Conservation (phyloP, 768 basidiomycete genomes). For the Roridomyces roridus region DNA sequence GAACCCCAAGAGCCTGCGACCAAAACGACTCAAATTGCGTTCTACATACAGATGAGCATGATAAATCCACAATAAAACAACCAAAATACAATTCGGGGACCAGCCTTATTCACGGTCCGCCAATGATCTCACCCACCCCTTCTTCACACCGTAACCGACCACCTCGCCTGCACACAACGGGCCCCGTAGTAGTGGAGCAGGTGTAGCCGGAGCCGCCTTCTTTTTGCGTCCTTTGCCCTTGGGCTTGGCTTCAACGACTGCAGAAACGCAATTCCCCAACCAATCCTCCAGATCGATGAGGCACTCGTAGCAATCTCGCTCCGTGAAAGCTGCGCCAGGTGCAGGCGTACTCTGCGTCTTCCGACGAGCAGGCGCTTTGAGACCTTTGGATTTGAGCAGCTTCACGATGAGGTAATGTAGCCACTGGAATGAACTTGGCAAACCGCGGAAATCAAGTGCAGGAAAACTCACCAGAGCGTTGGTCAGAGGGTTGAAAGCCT, state of each 20-base stretch:
- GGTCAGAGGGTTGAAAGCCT: conserved; percentile 77
- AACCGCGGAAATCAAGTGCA: conserved; percentile 9
- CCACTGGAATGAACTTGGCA: conserved; percentile 64
- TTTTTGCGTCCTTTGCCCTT: conserved; percentile 41
- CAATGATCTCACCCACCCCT: conserved; percentile 58
- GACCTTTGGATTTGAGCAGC: conserved; percentile 70
- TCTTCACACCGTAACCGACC: conserved; percentile 63
- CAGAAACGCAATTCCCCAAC: conserved; percentile 53
- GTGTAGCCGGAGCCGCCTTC: conserved; percentile 27
- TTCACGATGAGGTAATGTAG: conserved; percentile 83
- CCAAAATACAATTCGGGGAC: too few relatives aligned
- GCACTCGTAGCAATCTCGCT: conserved; percentile 73
- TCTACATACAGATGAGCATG: too few relatives aligned
- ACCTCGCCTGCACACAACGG: conserved; percentile 64
- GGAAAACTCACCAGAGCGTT: conserved; percentile 81
- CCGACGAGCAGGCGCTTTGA: conserved; percentile 56
- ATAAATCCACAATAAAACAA: too few relatives aligned
- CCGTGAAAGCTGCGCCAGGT: conserved; percentile 52
- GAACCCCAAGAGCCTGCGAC: too few relatives aligned
- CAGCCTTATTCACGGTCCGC: too few relatives aligned
- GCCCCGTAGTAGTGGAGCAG: conserved; percentile 24
- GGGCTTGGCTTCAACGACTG: conserved; percentile 33
- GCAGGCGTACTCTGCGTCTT: conserved; percentile 40
- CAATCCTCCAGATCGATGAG: conserved; percentile 70
- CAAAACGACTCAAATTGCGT: too few relatives aligned